These are phyloP conservation scores for Clavispora santaluciae DNA, from an alignment of 805 yeast genomes.

Conservation along the genomic window DNA sequence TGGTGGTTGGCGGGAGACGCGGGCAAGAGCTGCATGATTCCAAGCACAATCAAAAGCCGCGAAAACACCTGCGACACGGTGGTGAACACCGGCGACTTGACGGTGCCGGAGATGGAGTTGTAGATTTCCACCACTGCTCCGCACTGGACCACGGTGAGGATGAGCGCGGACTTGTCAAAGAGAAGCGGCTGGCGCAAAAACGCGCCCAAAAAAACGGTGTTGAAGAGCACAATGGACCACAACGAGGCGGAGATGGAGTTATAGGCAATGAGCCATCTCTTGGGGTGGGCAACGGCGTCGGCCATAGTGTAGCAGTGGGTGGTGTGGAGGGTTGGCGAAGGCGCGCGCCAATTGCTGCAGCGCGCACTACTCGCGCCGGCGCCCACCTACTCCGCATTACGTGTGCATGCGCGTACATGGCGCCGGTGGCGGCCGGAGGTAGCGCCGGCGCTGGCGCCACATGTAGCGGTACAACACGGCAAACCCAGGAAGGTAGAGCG, in stretches of 20 bases:
- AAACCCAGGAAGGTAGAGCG: conserved; percentile 29
- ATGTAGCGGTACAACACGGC: conserved; percentile 23
- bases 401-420: too few relatives aligned
- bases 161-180: conserved; percentile 52
- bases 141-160: conserved; percentile 67
- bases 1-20: conserved; percentile 55
- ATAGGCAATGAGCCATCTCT: conserved; percentile 38
- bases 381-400: too few relatives aligned
- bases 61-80: conserved; percentile 86
- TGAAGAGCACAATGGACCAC: conserved; percentile 39
- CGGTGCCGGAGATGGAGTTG: conserved; percentile 75
- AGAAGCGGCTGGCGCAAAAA: conserved; percentile 60
- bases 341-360: too few relatives aligned
- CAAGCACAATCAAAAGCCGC: conserved; percentile 75
- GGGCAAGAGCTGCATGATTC: conserved; percentile 75
- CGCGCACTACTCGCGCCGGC: too few relatives aligned
- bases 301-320: not conserved
- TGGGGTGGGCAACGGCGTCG: conserved; percentile 15
- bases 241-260: conserved; percentile 39
- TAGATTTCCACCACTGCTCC: conserved; percentile 76
- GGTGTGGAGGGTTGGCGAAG: too few relatives aligned
- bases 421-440: too few relatives aligned
- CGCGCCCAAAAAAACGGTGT: conserved; percentile 30
- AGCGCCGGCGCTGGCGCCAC: conserved; percentile 25
- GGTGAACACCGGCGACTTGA: conserved; percentile 78